These are phyloP conservation scores for Mortierella sp. DNA, from an alignment of 371 early-diverging fungal species.

Conservation along the genomic window DNA sequence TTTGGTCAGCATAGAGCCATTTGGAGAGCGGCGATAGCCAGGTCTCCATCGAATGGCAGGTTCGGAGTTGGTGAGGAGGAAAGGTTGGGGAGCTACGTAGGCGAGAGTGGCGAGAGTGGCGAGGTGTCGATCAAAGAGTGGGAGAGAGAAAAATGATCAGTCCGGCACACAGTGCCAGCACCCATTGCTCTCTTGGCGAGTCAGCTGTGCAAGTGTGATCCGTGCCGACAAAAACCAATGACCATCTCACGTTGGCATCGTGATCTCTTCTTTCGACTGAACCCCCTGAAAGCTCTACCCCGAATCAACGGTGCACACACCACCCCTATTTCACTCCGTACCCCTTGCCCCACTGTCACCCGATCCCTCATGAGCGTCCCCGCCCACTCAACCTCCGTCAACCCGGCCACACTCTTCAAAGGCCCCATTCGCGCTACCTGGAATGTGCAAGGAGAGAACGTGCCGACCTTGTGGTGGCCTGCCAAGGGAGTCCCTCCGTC, in stretches of 20 bases:
- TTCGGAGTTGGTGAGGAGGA: not conserved
- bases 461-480: conserved; percentile 68
- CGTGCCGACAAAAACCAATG: not conserved
- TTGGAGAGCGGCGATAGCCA: conserved; percentile 33
- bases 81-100: not conserved
- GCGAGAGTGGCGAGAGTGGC: not conserved
- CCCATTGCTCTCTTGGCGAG: not conserved
- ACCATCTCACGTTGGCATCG: conserved; percentile 1
- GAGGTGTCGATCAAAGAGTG: not conserved
- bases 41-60: conserved; percentile 25
- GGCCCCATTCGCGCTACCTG: conserved; percentile 60
- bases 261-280: not conserved
- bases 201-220: conserved; percentile 3
- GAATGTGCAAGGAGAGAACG: conserved; percentile 61
- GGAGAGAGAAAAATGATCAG: no score
- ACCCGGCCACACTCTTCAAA: conserved; percentile 45
- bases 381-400: conserved; percentile 14
- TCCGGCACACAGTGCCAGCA: no score
- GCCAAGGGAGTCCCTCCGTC: conserved; percentile 24
- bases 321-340: no score
- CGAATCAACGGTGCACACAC: not conserved
- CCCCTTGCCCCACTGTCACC: not conserved
- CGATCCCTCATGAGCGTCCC: conserved; percentile 18
- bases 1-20: conserved; percentile 21
- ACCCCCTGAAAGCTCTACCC: no score